phyloP scores from a whole-genome alignment of 306 rosid species.

The Vigna radiata region DNA sequence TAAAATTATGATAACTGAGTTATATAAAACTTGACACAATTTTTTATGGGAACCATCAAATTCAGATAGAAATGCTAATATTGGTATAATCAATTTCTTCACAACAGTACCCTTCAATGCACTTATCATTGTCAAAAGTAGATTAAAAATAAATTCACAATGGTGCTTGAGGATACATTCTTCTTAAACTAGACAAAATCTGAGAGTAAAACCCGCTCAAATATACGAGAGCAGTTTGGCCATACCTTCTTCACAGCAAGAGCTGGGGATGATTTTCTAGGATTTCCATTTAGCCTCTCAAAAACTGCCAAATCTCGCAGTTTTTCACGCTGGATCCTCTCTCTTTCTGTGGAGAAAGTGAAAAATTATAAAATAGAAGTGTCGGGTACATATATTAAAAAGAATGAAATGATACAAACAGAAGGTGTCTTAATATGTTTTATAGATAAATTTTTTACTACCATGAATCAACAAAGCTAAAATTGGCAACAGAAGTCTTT shows the following conservation, averaged over 20 bases:
- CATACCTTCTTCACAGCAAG: conserved; percentile 89
- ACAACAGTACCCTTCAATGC: conserved; percentile 7
- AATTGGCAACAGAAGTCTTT: no score
- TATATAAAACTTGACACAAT: no score
- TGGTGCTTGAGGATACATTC: conserved; percentile 27
- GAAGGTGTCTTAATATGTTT: background rate
- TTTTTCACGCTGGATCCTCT: conserved; percentile 82
- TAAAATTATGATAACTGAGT: background rate
- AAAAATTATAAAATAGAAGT: conserved; percentile 29
- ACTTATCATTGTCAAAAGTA: conserved; percentile 31
- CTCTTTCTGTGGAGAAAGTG: conserved; percentile 60
- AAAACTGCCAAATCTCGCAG: conserved; percentile 86
- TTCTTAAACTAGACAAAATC: conserved; percentile 20
- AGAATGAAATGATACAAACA: background rate
- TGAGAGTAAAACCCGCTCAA: background rate
- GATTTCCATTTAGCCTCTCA: conserved; percentile 81
- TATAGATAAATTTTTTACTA: no score
- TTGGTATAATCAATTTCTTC: conserved; percentile 29
- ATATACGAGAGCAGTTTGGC: conserved; percentile 15
- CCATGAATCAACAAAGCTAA: no score
- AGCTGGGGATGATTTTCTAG: conserved; percentile 67
- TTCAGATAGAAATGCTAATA: conserved; percentile 20
- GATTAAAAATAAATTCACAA: conserved; percentile 21
- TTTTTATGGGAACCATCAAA: no score
- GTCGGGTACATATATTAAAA: conserved; percentile 14